These are phyloP conservation scores for Eutrema heterophyllum DNA, from an alignment of 345 rosid genomes.

Conservation along the genomic window DNA sequence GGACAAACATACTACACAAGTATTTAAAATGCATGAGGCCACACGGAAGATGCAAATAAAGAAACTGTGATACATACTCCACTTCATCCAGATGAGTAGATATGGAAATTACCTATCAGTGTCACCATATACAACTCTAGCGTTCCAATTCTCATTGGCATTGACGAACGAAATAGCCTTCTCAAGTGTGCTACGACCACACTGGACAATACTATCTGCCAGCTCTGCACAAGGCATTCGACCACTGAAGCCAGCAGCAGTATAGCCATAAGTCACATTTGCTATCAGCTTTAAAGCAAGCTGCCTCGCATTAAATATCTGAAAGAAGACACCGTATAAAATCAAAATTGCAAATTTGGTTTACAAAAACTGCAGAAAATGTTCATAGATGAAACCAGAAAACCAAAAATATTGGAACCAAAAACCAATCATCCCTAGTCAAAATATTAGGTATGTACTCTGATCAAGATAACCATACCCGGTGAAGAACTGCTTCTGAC, in stretches of 20 bases:
- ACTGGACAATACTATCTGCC: constrained; percentile 98
- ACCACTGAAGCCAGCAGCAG: constrained; percentile 99
- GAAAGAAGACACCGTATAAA: constrained; percentile 32
- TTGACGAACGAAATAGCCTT: constrained; percentile 77
- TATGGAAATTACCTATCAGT: constrained; percentile 69
- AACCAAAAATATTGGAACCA: neutral
- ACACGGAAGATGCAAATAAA: constrained; percentile 4
- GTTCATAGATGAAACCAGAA: constrained; percentile 7
- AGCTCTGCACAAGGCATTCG: constrained; percentile 99
- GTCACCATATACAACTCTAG: constrained; percentile 89
- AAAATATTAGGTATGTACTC: neutral
- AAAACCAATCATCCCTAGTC: constrained; percentile 7
- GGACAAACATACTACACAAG: constrained; percentile 89
- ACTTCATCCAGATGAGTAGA: constrained; percentile 5
- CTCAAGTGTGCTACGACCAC: constrained; percentile 94
- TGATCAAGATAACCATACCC: constrained; percentile 52
- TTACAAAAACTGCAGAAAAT: neutral
- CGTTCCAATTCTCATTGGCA: constrained; percentile 75
- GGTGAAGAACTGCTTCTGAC: constrained; percentile 67
- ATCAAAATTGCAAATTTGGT: neutral
- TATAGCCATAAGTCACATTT: constrained; percentile 95
- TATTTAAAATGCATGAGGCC: constrained; percentile 20
- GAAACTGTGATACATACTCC: neutral
- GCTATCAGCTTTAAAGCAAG: constrained; percentile 98
- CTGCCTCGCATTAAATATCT: constrained; percentile 96